phyloP scores from a whole-genome alignment of 2,329 filamentous ascomycete species.

The Endoconidiophora polonica region DNA sequence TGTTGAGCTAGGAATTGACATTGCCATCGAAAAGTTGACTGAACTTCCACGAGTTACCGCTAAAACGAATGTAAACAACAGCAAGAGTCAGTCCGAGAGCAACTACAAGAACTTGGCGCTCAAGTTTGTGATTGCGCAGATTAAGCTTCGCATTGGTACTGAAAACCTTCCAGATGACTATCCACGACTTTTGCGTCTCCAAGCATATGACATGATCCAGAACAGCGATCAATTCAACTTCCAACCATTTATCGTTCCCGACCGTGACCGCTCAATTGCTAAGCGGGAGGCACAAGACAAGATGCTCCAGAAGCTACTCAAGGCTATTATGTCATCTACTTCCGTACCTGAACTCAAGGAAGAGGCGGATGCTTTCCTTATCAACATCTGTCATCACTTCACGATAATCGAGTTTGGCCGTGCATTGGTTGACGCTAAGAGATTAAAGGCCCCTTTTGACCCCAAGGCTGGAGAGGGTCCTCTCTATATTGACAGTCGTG shows the following conservation, averaged over 20 bases:
- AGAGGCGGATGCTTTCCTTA: conserved; percentile 58
- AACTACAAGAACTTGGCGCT: conserved; percentile 93
- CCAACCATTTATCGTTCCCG: conserved; percentile 54
- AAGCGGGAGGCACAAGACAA: conserved; percentile 79
- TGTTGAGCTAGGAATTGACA: conserved; percentile 68
- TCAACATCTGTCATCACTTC: conserved; percentile 76
- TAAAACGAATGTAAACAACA: conserved; percentile 22
- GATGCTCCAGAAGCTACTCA: conserved; percentile 70
- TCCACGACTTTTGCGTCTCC: conserved; percentile 64
- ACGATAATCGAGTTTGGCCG: conserved; percentile 77
- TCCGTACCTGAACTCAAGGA: conserved; percentile 67
- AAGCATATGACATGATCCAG: conserved; percentile 69
- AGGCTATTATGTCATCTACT: conserved; percentile 71
- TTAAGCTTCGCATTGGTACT: conserved; percentile 78
- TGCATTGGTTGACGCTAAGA: conserved; percentile 66
- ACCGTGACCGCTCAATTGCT: conserved; percentile 64
- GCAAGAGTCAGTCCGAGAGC: conserved; percentile 43
- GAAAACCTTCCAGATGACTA: conserved; percentile 85
- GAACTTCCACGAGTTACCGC: conserved; percentile 48
- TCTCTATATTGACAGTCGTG: conserved; percentile 68
- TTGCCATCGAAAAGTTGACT: conserved; percentile 74
- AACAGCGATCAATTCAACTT: conserved; percentile 56
- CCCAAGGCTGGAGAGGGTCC: conserved; percentile 75
- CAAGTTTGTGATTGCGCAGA: conserved; percentile 68
- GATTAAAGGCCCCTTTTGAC: conserved; percentile 62